Conservation (phyloP, 768 basidiomycete genomes). For the Pleurotus pulmonarius region DNA sequence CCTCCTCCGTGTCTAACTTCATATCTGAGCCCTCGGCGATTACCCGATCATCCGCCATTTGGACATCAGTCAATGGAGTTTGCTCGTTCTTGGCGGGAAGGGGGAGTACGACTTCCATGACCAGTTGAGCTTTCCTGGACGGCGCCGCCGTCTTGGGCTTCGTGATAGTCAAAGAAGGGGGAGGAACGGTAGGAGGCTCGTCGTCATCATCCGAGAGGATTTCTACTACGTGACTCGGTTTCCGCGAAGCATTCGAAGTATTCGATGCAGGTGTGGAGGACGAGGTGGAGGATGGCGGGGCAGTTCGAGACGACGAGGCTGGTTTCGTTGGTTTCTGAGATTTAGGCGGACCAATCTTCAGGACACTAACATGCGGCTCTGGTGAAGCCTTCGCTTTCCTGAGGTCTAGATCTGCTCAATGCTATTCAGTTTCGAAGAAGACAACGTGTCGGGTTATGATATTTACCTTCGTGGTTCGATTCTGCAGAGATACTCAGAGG, state of each 20-base stretch:
- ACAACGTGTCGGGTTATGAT: too few species aligned
- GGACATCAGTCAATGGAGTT: neutral
- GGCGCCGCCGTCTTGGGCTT: neutral
- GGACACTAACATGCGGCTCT: too few species aligned
- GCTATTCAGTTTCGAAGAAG: too few species aligned
- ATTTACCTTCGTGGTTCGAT: too few species aligned
- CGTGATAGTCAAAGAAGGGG: too few species aligned
- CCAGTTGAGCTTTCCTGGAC: neutral
- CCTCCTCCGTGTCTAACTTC: neutral
- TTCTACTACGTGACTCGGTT: conserved; percentile 29
- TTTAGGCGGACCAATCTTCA: conserved; percentile 1
- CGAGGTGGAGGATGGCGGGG: neutral
- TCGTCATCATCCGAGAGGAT: conserved; percentile 39
- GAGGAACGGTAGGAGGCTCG: neutral
- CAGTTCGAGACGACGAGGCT: too few species aligned
- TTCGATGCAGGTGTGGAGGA: neutral
- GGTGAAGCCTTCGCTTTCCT: too few species aligned
- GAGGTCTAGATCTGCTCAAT: too few species aligned
- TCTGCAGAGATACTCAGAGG: too few species aligned
- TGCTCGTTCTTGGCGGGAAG: neutral
- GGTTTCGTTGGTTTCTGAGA: neutral
- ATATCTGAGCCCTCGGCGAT: conserved; percentile 17
- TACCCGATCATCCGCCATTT: conserved; percentile 25
- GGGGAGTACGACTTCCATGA: conserved; percentile 6
- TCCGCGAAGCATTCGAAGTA: neutral